Percentiles rank a stretch among this genome's conserved stretches.
These are phyloP conservation scores for Candida tallmaniae DNA, from an alignment of 805 yeast genomes.

Conservation along the genomic window DNA sequence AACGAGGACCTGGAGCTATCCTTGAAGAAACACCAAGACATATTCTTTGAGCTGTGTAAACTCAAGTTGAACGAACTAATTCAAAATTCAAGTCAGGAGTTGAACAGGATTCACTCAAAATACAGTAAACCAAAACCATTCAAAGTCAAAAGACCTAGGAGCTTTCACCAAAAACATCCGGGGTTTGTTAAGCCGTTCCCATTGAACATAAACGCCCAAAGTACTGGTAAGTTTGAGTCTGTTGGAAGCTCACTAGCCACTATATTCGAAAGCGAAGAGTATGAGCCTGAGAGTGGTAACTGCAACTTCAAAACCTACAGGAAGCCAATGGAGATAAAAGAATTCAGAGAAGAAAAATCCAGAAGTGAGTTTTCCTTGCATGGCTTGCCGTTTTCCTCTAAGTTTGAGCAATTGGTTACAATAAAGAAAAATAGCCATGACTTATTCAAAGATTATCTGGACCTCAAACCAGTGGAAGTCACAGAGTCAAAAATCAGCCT, in stretches of 20 bases:
- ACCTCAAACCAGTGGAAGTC: neutral
- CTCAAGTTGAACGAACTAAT: too few species aligned
- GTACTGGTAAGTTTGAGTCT: neutral
- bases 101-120: too few species aligned
- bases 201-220: slow-evolving; percentile 1
- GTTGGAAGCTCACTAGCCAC: slow-evolving; percentile 2
- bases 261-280: slow-evolving; percentile 5
- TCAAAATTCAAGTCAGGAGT: too few species aligned
- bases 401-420: slow-evolving; percentile 6
- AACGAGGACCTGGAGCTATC: too few species aligned
- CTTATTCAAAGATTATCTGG: slow-evolving; percentile 1
- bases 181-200: slow-evolving; percentile 1
- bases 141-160: too few species aligned
- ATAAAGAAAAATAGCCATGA: neutral
- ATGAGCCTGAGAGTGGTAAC: too few species aligned
- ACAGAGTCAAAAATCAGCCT: neutral
- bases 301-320: too few species aligned
- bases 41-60: too few species aligned
- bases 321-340: neutral
- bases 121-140: too few species aligned
- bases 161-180: too few species aligned
- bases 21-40: too few species aligned
- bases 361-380: slow-evolving; percentile 4
- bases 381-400: slow-evolving; percentile 6
- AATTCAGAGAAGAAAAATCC: neutral